Conservation (phyloP, 495 filamentous ascomycete genomes). For the Lasiosphaeris hirsuta region DNA sequence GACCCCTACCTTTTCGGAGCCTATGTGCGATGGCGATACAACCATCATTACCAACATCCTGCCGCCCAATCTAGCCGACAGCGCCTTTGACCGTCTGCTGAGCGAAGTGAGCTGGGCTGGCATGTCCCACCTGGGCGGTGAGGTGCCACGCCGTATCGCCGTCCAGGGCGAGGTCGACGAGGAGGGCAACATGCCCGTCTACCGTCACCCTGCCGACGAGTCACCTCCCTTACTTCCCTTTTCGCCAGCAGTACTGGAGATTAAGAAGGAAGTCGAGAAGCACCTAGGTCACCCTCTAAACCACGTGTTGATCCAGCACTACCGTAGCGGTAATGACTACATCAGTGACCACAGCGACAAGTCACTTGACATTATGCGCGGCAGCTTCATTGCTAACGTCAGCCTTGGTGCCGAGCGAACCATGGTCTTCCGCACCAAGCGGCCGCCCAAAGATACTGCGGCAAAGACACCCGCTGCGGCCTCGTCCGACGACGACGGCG, state of each 20-base stretch:
- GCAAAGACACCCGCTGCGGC: slow-evolving; percentile 4
- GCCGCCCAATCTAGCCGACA: slow-evolving; percentile 43
- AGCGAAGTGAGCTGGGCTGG: slow-evolving; percentile 82
- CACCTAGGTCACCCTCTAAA: slow-evolving; percentile 79
- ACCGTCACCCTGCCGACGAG: slow-evolving; percentile 91
- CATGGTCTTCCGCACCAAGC: slow-evolving; percentile 88
- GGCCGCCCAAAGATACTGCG: slow-evolving; percentile 34
- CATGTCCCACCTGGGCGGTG: slow-evolving; percentile 89
- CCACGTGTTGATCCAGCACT: slow-evolving; percentile 90
- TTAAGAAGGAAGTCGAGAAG: slow-evolving; percentile 64
- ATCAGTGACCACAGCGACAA: slow-evolving; percentile 98
- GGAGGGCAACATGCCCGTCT: slow-evolving; percentile 82
- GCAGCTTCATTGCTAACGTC: slow-evolving; percentile 83
- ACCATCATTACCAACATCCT: slow-evolving; percentile 69
- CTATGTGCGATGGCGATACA: slow-evolving; percentile 73
- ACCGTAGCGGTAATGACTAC: slow-evolving; percentile 84
- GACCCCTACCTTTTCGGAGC: slow-evolving; percentile 19
- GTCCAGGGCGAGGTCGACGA: slow-evolving; percentile 71
- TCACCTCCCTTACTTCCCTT: slow-evolving; percentile 76
- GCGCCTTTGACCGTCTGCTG: slow-evolving; percentile 66
- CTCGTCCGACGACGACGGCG: slow-evolving; percentile 3
- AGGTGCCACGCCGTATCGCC: slow-evolving; percentile 90
- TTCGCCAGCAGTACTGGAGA: slow-evolving; percentile 63
- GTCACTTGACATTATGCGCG: slow-evolving; percentile 82
- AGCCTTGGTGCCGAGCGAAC: slow-evolving; percentile 87